Evolutionary conservation across 352 stramenopile genomes (phyloP).

Genomic region (Globisporangium acanthophoron): DNA sequence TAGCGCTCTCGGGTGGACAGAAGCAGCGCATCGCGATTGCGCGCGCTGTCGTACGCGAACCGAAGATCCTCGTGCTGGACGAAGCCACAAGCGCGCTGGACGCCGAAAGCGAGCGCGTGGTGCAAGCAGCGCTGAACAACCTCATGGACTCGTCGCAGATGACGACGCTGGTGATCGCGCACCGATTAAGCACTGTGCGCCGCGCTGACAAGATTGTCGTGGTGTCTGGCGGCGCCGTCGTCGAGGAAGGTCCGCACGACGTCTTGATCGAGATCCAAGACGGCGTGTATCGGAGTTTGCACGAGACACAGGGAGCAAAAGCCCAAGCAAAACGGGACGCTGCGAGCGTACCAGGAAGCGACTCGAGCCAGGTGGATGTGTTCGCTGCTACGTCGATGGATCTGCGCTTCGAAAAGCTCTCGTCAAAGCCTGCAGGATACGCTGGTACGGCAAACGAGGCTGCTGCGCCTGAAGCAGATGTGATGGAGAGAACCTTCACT

Average conservation of each 20-base stretch:
- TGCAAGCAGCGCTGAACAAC: constrained; percentile 67
- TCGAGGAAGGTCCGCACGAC: constrained; percentile 43
- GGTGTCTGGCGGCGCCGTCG: constrained; percentile 27
- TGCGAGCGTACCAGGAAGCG: no score
- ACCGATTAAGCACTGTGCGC: constrained; percentile 76
- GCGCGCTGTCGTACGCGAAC: constrained; percentile 73
- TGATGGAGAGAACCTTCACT: constrained; percentile 10
- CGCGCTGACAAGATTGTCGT: constrained; percentile 58
- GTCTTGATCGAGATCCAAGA: constrained; percentile 50
- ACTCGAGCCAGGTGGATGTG: neutral
- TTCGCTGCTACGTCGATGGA: neutral
- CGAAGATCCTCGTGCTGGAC: constrained; percentile 67
- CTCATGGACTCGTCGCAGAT: constrained; percentile 36
- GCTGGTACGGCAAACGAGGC: no score
- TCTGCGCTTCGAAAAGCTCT: no score
- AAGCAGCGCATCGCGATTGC: constrained; percentile 90
- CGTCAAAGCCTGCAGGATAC: no score
- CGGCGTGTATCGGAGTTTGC: constrained; percentile 68
- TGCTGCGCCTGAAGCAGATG: no score
- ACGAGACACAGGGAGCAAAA: constrained; percentile 45
- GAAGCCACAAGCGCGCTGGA: neutral
- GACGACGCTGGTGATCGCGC: constrained; percentile 91
- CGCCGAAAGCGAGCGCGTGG: constrained; percentile 41
- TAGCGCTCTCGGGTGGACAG: constrained; percentile 87
- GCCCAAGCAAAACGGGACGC: constrained; percentile 8